A percentile compares a stretch with the other conserved stretches of the same genome.
These are phyloP conservation scores for Eutrema yunnanense DNA, from an alignment of 345 rosid genomes.

Conservation along the genomic window DNA sequence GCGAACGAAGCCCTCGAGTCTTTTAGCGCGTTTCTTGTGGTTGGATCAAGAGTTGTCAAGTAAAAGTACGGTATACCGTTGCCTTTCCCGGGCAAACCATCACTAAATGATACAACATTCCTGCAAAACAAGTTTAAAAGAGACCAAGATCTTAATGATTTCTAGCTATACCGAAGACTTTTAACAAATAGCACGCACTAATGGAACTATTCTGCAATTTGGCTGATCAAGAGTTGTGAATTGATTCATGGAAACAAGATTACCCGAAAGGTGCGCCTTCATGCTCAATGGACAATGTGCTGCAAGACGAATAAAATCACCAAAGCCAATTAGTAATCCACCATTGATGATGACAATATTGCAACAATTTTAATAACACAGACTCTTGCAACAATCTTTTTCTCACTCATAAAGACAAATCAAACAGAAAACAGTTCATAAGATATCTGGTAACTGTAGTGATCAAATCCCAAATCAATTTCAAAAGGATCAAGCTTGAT, in stretches of 20 bases:
- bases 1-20: constrained; percentile 77
- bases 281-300: constrained; percentile 64
- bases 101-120: constrained; percentile 90
- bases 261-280: constrained; percentile 90
- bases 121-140: constrained; percentile 28
- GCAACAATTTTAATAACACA: neutral
- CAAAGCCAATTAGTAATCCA: constrained; percentile 3
- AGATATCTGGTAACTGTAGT: neutral
- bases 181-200: neutral
- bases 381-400: neutral
- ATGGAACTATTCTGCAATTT: neutral
- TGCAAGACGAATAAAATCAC: constrained; percentile 34
- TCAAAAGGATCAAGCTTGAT: neutral
- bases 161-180: neutral
- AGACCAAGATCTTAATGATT: neutral
- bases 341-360: neutral
- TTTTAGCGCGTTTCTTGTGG: constrained; percentile 68
- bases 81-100: constrained; percentile 61
- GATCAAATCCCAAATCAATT: neutral
- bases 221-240: neutral
- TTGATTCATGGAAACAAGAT: neutral
- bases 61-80: constrained; percentile 85
- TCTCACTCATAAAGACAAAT: neutral
- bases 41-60: constrained; percentile 93
- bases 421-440: neutral